Base-by-base conservation (phyloP, 225 moss, liverwort and hornwort species). In the Takakia lepidozioides region DNA sequence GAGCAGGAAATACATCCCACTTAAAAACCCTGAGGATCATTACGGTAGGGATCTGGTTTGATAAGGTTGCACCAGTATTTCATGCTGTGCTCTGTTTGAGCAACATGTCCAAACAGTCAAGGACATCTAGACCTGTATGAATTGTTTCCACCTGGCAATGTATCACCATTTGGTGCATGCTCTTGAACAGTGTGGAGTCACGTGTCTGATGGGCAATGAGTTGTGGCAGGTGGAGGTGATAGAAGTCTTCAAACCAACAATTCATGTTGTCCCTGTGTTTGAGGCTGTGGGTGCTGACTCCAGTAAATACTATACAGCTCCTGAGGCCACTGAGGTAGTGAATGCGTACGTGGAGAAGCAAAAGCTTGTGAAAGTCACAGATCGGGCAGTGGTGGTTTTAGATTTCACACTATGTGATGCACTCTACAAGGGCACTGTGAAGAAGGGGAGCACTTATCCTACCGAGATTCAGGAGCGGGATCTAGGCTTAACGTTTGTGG, bases 391-490 rank as follows among this genome's bases (percentile, higher is more conserved):
- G 30, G 49, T 50, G 27, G n/a, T 50, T 9, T 27, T 50, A n/a
- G 30, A 50, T 50, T 27, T 30, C 2, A 50, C 25, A n/a, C 16
- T 50, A 29, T 50, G 49, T 29, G 49, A 50, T 19, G 49, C 49
- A 10, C 25, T 50, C 4, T 50, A 29, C 49, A 50, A 50, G 28
- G 49, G 49, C 24, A 50, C 49, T 29, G 49, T 50, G 13, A 50
- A 50, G 49, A 50, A 29, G 1, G 49, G 49, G 13, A 27, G 28
- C 1, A 50, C 49, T 16, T 50, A 50, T 17, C 49, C 49, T 10
- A 25, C 49, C 3, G 49, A 50, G 25, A 50, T 50, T 16, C 26
- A 25, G 10, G 29, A 18, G 27, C 28, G 4, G 26, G 27, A 50
- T n/a, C 27, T 50, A 30, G 28, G 26, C 10, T 17, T 14, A 25